phyloP scores from a whole-genome alignment of 2,329 filamentous ascomycete species.

The Fusarium fujikuroi region DNA sequence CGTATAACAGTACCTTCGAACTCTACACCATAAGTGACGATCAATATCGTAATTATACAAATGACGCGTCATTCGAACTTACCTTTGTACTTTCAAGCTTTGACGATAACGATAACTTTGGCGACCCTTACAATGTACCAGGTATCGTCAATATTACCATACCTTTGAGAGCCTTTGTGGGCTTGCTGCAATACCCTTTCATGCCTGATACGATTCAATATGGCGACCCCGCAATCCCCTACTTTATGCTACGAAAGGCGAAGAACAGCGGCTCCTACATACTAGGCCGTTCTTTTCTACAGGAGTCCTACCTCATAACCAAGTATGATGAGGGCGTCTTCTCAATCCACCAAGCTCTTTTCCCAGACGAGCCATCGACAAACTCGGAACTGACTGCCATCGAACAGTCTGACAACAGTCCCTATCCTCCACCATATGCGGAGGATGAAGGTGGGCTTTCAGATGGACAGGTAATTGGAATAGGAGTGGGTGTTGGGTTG shows the following conservation, averaged over 20 bases:
- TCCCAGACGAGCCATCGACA: slow-evolving; percentile 56
- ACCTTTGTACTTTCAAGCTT: slow-evolving; percentile 67
- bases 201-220: slow-evolving; percentile 56
- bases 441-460: slow-evolving; percentile 47
- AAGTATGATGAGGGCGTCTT: slow-evolving; percentile 65
- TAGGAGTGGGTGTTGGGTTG: slow-evolving; percentile 58
- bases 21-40: slow-evolving; percentile 72
- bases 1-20: slow-evolving; percentile 70
- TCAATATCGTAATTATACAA: slow-evolving; percentile 60
- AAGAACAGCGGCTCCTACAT: slow-evolving; percentile 65
- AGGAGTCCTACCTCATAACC: slow-evolving; percentile 72
- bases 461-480: slow-evolving; percentile 57
- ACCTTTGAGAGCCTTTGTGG: slow-evolving; percentile 61
- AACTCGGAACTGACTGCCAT: slow-evolving; percentile 57
- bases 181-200: slow-evolving; percentile 62
- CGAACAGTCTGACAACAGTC: slow-evolving; percentile 56
- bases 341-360: slow-evolving; percentile 65
- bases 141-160: slow-evolving; percentile 68
- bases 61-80: slow-evolving; percentile 60
- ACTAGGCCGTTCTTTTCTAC: slow-evolving; percentile 75
- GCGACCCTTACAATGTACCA: slow-evolving; percentile 58
- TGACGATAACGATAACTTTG: slow-evolving; percentile 64
- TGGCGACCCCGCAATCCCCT: slow-evolving; percentile 60
- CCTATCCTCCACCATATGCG: slow-evolving; percentile 54
- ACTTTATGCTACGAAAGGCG: slow-evolving; percentile 73